These are phyloP conservation scores for Carex kokanica DNA, from an alignment of 176 grass and related monocot species.

Conservation along the genomic window DNA sequence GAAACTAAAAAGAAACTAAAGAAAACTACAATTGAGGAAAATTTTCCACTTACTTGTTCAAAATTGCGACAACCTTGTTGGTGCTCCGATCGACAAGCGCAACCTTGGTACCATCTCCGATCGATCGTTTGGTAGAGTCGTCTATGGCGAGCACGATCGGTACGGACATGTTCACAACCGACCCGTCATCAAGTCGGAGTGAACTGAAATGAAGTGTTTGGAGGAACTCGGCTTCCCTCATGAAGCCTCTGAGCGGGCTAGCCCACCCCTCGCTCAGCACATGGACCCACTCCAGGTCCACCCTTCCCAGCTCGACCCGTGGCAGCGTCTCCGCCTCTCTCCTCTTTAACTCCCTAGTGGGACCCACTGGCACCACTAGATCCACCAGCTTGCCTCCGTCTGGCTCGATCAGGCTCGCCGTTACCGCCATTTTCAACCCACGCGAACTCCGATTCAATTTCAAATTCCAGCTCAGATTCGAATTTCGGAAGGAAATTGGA, in stretches of 20 bases:
- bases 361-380: conserved; percentile 57
- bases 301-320: conserved; percentile 42
- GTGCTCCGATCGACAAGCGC: conserved; percentile 53
- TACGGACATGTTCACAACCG: conserved; percentile 88
- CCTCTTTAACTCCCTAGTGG: conserved; percentile 39
- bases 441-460: conserved; percentile 1
- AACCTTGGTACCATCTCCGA: conserved; percentile 50
- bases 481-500: background rate
- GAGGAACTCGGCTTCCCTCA: conserved; percentile 98
- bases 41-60: conserved; percentile 54
- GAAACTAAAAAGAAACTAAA: background rate
- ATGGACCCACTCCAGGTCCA: conserved; percentile 86
- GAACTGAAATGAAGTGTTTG: conserved; percentile 99
- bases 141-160: conserved; percentile 91
- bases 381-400: conserved; percentile 83
- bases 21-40: background rate
- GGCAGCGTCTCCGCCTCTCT: conserved; percentile 57
- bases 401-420: conserved; percentile 71
- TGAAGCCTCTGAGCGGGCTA: conserved; percentile 90
- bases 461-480: background rate
- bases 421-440: conserved; percentile 1
- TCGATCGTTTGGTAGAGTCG: conserved; percentile 59
- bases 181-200: conserved; percentile 65
- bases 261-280: conserved; percentile 99
- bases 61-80: conserved; percentile 56